A percentile compares a stretch with the other conserved stretches of the same genome.
phyloP scores from a whole-genome alignment of 352 stramenopile genomes.

The Globisporangium orthogonon region DNA sequence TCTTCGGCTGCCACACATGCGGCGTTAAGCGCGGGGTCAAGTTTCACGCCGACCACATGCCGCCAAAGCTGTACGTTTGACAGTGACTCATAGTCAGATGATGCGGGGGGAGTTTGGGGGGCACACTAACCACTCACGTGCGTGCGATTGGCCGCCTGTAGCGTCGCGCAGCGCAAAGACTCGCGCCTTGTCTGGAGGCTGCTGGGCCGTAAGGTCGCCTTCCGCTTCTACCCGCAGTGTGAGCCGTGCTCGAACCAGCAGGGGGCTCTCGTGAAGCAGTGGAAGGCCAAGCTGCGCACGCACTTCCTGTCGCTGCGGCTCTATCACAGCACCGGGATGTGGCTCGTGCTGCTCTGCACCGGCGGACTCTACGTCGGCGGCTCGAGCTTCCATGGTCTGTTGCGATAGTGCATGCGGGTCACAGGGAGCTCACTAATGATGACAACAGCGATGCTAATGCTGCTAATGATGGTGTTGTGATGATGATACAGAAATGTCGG shows the following conservation, averaged over 20 bases:
- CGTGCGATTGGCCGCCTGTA: constrained; percentile 11
- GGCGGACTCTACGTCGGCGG: constrained; percentile 65
- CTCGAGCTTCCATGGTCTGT: constrained; percentile 45
- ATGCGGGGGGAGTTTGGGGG: neutral
- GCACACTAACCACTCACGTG: neutral
- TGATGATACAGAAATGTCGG: constrained; percentile 33
- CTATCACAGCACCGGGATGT: constrained; percentile 75
- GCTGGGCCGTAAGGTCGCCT: constrained; percentile 39
- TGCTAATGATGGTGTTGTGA: too few relatives aligned
- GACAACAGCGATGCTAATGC: too few relatives aligned
- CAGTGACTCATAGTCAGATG: too few relatives aligned
- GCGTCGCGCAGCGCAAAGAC: constrained; percentile 56
- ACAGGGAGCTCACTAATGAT: neutral
- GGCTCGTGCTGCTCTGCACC: constrained; percentile 77
- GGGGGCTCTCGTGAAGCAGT: constrained; percentile 52
- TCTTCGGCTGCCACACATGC: constrained; percentile 83
- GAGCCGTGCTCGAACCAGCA: constrained; percentile 79
- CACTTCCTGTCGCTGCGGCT: constrained; percentile 55
- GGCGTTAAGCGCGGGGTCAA: constrained; percentile 52
- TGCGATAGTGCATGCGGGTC: neutral
- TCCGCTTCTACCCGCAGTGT: constrained; percentile 85
- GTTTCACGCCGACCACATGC: constrained; percentile 84
- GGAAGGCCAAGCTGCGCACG: constrained; percentile 53
- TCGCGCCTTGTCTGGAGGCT: constrained; percentile 30
- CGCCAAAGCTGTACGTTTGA: constrained; percentile 62